Percentiles rank a stretch among this genome's conserved stretches.
phyloP scores from a whole-genome alignment of 192 early-diverging fungal genomes.

The Lunasporangiospora selenospora region DNA sequence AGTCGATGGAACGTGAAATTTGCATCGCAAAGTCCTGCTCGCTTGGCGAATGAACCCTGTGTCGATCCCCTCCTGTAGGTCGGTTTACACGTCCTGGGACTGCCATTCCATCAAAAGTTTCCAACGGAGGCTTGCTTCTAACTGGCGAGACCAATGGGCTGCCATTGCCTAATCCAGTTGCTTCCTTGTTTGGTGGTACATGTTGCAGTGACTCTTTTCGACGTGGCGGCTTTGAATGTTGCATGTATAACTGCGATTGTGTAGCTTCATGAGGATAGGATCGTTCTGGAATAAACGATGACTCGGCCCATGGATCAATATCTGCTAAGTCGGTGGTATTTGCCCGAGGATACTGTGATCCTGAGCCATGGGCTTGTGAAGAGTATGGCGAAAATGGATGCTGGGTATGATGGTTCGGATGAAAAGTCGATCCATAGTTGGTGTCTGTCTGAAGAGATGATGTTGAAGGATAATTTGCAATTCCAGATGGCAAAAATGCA shows the following conservation, averaged over 20 bases:
- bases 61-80: constrained; percentile 18
- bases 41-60: constrained; percentile 11
- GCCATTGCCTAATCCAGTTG: too few relatives aligned
- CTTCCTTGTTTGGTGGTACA: background rate
- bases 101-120: constrained; percentile 4
- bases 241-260: too few relatives aligned
- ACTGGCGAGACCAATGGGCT: too few relatives aligned
- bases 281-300: constrained; percentile 25
- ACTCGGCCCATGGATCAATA: constrained; percentile 13
- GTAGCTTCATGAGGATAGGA: constrained; percentile 15
- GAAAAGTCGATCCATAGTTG: constrained; percentile 38
- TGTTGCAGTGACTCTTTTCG: constrained; percentile 9
- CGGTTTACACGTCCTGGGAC: constrained; percentile 11
- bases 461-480: constrained; percentile 23
- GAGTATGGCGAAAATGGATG: constrained; percentile 11
- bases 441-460: constrained; percentile 19
- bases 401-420: constrained; percentile 1
- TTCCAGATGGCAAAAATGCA: constrained; percentile 12
- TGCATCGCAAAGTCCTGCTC: constrained; percentile 21
- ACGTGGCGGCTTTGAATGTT: constrained; percentile 18
- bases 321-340: background rate
- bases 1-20: constrained; percentile 23
- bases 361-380: background rate
- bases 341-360: constrained; percentile 1
- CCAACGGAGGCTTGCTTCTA: constrained; percentile 16